These are phyloP conservation scores for Zarea fungicola DNA, from an alignment of 2,329 filamentous ascomycete species.

Conservation along the genomic window DNA sequence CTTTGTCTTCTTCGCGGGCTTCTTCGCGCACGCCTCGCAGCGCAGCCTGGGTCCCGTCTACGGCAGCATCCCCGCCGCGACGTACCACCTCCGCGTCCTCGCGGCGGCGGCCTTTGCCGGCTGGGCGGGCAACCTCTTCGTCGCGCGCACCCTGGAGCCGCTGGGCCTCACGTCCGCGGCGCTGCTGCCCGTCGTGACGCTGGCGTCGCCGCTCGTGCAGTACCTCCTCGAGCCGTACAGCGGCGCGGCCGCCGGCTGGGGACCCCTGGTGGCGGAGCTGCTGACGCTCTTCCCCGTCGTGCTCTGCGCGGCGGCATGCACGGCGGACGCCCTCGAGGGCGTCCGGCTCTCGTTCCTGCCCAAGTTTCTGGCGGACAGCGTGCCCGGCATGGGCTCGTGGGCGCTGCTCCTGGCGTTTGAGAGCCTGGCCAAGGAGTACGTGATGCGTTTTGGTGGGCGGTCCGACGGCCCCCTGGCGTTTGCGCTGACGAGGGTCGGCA, in stretches of 20 bases:
- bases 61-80: conserved; percentile 70
- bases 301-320: conserved; percentile 57
- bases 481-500: conserved; percentile 63
- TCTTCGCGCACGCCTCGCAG: conserved; percentile 66
- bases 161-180: conserved; percentile 41
- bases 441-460: conserved; percentile 7
- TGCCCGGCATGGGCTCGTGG: conserved; percentile 62
- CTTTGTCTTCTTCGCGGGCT: conserved; percentile 38
- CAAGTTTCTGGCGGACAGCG: conserved; percentile 55
- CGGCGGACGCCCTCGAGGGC: conserved; percentile 58
- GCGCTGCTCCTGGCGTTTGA: conserved; percentile 54
- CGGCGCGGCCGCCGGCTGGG: conserved; percentile 58
- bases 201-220: conserved; percentile 70
- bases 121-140: conserved; percentile 60
- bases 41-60: conserved; percentile 81
- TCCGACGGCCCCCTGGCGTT: conserved; percentile 37
- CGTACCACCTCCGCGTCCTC: conserved; percentile 65
- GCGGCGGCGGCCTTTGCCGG: conserved; percentile 64
- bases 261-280: conserved; percentile 69
- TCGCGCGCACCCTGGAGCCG: conserved; percentile 31
- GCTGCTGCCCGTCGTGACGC: conserved; percentile 66
- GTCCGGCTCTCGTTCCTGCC: conserved; percentile 52
- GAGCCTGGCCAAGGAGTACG: conserved; percentile 14
- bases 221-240: conserved; percentile 66
- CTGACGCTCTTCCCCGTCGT: conserved; percentile 68